These are phyloP conservation scores for Gliomastix tumulicola DNA, from an alignment of 2,329 filamentous ascomycete species.

Conservation along the genomic window DNA sequence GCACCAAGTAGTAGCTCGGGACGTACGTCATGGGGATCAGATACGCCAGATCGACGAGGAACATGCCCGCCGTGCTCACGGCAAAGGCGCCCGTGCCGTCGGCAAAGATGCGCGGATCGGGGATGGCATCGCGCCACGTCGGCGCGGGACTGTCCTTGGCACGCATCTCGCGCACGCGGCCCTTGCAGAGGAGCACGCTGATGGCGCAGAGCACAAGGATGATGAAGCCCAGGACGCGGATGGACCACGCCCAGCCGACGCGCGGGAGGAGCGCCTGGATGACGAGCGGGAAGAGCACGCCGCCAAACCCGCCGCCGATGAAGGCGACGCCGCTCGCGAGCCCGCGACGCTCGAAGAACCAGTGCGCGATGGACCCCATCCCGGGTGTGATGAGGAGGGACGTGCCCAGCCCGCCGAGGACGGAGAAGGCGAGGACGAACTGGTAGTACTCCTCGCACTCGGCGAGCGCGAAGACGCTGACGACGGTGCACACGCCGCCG, in stretches of 20 bases:
- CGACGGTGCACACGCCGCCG: conserved; percentile 56
- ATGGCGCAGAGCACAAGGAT: conserved; percentile 36
- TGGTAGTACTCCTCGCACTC: conserved; percentile 72
- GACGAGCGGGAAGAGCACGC: conserved; percentile 47
- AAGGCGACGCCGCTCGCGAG: conserved; percentile 77
- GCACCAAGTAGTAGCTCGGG: conserved; percentile 64
- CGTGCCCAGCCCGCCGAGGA: conserved; percentile 66
- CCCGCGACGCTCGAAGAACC: conserved; percentile 68
- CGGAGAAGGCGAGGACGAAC: conserved; percentile 72
- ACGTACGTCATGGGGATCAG: conserved; percentile 73
- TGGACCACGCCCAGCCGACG: conserved; percentile 58
- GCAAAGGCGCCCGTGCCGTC: conserved; percentile 43
- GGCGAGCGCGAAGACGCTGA: conserved; percentile 60
- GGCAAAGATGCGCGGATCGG: conserved; percentile 59
- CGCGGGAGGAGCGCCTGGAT: conserved; percentile 49
- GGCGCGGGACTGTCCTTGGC: conserved; percentile 47
- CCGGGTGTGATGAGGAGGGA: conserved; percentile 80
- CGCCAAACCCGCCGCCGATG: conserved; percentile 62
- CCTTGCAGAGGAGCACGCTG: conserved; percentile 28
- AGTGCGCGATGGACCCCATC: conserved; percentile 74
- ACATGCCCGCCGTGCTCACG: conserved; percentile 53
- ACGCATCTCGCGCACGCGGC: conserved; percentile 54
- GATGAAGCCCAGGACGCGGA: conserved; percentile 59
- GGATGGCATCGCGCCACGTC: too few relatives aligned
- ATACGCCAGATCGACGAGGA: conserved; percentile 60